Percentiles rank a stretch among this genome's conserved stretches.
Evolutionary conservation across 257 asterid species (phyloP).

Genomic region (Agastache rugosa): DNA sequence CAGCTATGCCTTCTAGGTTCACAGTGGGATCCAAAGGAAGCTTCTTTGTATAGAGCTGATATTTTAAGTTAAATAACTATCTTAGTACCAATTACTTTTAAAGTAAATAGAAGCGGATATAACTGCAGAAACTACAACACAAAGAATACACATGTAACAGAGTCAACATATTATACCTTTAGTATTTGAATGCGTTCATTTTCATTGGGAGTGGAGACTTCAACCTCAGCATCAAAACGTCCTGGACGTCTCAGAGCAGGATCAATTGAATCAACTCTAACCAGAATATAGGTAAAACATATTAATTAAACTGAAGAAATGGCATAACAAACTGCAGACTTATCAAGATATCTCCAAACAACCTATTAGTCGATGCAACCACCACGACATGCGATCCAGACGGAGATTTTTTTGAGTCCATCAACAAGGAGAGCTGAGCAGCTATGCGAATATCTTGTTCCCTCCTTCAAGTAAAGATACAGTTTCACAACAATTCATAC

Average conservation of each 20-base stretch:
- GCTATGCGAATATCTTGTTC: constrained; percentile 86
- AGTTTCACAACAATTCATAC: constrained; percentile 9
- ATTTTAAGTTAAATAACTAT: constrained; percentile 25
- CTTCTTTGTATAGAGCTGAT: constrained; percentile 81
- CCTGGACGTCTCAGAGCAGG: constrained; percentile 95
- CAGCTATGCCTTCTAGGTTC: constrained; percentile 71
- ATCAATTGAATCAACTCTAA: constrained; percentile 85
- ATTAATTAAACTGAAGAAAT: background rate
- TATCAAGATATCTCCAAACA: constrained; percentile 25
- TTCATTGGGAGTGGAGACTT: constrained; percentile 89
- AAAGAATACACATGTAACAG: background rate
- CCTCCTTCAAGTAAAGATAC: constrained; percentile 58
- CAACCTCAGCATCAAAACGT: constrained; percentile 95
- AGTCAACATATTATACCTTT: constrained; percentile 49
- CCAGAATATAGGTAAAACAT: constrained; percentile 29
- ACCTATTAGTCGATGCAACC: constrained; percentile 98
- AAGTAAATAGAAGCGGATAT: constrained; percentile 5
- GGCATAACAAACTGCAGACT: background rate
- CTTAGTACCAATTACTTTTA: constrained; percentile 3
- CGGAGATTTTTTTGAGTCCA: constrained; percentile 73
- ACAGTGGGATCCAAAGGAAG: constrained; percentile 68
- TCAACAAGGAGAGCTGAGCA: constrained; percentile 82
- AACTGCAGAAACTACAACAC: constrained; percentile 15
- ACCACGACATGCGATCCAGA: constrained; percentile 76
- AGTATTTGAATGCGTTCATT: constrained; percentile 82